Evolutionary conservation across 179 eudicot genomes (phyloP).

Genomic region (Beta corolliflora): DNA sequence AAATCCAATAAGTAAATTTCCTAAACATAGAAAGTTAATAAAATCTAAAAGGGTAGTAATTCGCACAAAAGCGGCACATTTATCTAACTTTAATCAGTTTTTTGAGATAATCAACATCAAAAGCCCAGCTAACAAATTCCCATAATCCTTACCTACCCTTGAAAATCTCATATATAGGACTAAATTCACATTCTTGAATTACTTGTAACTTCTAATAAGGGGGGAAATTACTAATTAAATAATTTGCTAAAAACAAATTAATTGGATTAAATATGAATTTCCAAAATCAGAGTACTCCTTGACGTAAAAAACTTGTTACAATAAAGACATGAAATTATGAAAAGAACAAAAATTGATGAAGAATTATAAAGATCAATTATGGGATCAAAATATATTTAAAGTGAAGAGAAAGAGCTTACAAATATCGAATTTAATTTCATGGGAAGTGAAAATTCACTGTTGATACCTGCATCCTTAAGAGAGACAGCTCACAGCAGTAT

Average conservation of each 20-base stretch:
- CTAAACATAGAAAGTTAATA: too few species aligned
- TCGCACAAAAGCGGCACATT: not conserved
- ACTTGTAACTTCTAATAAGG: too few species aligned
- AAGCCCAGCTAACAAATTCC: not conserved
- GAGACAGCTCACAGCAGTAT: slow-evolving; percentile 9
- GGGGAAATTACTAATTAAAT: not conserved
- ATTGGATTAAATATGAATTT: not conserved
- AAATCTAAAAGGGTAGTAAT: not conserved
- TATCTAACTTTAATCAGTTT: not conserved
- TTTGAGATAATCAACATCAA: not conserved
- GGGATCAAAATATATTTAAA: not conserved
- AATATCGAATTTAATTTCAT: not conserved
- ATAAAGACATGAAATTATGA: not conserved
- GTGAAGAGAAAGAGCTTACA: not conserved
- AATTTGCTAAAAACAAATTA: not conserved
- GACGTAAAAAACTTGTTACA: not conserved
- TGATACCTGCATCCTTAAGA: slow-evolving; percentile 19
- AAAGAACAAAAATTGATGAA: not conserved
- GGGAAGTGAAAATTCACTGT: not conserved
- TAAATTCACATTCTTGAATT: too few species aligned
- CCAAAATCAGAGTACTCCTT: not conserved
- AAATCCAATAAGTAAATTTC: too few species aligned
- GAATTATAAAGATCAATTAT: not conserved
- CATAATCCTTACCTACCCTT: not conserved
- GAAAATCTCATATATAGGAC: too few species aligned